A percentile compares a stretch with the other conserved stretches of the same genome.
These are phyloP conservation scores for Saccharomycopsis sp. DNA, from an alignment of 805 yeast species.

Conservation along the genomic window DNA sequence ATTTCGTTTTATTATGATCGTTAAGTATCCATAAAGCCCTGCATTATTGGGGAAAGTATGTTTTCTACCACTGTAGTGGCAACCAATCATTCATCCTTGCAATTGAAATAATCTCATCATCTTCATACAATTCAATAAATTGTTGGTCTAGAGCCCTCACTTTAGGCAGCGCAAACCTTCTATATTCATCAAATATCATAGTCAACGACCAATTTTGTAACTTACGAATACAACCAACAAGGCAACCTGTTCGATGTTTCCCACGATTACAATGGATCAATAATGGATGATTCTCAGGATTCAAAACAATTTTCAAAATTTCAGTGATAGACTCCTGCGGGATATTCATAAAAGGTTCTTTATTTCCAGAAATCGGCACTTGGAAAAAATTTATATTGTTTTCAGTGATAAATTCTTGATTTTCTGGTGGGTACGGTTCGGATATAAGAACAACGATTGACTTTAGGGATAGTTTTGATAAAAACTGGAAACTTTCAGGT, in stretches of 20 bases:
- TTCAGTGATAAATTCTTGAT: conserved; percentile 51
- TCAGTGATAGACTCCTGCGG: conserved; percentile 62
- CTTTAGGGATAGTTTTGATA: conserved; percentile 55
- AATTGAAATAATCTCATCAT: conserved; percentile 46
- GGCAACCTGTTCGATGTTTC: conserved; percentile 93
- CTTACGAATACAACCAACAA: conserved; percentile 86
- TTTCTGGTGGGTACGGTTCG: conserved; percentile 82
- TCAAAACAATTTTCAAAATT: conserved; percentile 72
- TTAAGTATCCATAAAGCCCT: no score
- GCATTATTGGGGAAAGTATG: no score
- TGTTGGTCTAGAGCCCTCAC: conserved; percentile 94
- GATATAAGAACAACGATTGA: conserved; percentile 81
- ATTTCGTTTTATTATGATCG: no score
- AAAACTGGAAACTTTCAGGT: conserved; percentile 68
- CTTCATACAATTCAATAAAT: conserved; percentile 84
- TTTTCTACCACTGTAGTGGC: conserved; percentile 56
- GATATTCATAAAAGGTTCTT: conserved; percentile 84
- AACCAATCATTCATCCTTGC: conserved; percentile 51
- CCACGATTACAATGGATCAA: conserved; percentile 95
- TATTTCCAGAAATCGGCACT: conserved; percentile 91
- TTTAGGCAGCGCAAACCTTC: conserved; percentile 92
- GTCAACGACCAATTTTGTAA: conserved; percentile 89
- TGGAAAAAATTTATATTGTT: conserved; percentile 69
- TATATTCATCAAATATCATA: conserved; percentile 91
- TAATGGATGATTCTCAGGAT: conserved; percentile 87